phyloP scores from a whole-genome alignment of 2,329 filamentous ascomycete genomes.

The Pestalotiopsis sp. region DNA sequence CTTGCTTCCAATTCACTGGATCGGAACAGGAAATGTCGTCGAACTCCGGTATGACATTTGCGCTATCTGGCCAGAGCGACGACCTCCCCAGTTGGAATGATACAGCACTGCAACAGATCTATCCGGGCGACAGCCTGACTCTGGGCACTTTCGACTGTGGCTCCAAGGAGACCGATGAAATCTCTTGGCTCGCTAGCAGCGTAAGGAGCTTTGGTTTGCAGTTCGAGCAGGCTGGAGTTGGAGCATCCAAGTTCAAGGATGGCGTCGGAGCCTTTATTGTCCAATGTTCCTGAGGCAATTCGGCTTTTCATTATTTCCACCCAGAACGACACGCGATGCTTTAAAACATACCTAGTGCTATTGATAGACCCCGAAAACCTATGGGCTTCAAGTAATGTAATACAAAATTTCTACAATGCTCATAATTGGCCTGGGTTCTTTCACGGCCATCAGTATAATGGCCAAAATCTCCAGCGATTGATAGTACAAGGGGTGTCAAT shows the following conservation, averaged over 20 bases:
- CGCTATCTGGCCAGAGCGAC: slow-evolving; percentile 23
- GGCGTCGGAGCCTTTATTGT: slow-evolving; percentile 33
- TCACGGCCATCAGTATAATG: neutral
- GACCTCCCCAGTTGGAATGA: slow-evolving; percentile 26
- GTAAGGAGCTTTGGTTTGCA: slow-evolving; percentile 30
- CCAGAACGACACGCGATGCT: neutral
- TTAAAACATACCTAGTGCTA: neutral
- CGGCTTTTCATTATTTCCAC: neutral
- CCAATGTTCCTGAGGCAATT: slow-evolving; percentile 2
- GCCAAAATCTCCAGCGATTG: no score
- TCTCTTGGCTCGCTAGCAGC: slow-evolving; percentile 31
- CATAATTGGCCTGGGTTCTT: neutral
- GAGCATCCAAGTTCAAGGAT: slow-evolving; percentile 27
- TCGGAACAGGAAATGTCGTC: slow-evolving; percentile 31
- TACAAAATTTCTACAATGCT: neutral
- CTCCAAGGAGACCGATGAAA: slow-evolving; percentile 15
- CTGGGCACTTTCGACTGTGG: slow-evolving; percentile 34
- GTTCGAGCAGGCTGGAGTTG: slow-evolving; percentile 32
- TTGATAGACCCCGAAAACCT: neutral
- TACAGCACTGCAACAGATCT: slow-evolving; percentile 30
- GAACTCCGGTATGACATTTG: slow-evolving; percentile 32
- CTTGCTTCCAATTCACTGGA: slow-evolving; percentile 34
- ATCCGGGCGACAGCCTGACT: slow-evolving; percentile 27
- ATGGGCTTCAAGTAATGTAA: neutral
- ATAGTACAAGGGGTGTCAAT: no score